These are phyloP conservation scores for Apiospora marii DNA, from an alignment of 2,329 filamentous ascomycete genomes.

Conservation along the genomic window DNA sequence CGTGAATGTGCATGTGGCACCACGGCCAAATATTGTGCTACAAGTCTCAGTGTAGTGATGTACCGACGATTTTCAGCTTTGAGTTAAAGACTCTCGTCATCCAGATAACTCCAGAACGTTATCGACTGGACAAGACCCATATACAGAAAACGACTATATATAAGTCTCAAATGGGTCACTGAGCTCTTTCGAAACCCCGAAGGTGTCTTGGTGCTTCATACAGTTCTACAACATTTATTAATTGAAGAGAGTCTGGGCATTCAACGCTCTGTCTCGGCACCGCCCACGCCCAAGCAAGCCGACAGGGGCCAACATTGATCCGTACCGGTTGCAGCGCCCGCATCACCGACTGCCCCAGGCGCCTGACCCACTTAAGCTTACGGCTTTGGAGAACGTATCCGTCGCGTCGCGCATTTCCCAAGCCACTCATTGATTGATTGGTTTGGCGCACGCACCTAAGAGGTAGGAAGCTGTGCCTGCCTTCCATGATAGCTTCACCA, in stretches of 20 bases:
- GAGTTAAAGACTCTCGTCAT: neutral
- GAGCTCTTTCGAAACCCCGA: neutral
- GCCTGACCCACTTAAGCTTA: neutral
- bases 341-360: neutral
- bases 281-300: neutral
- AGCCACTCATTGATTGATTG: slow-evolving; percentile 10
- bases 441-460: slow-evolving; percentile 3
- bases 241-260: neutral
- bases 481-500: slow-evolving; percentile 19
- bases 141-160: no score
- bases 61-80: neutral
- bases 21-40: neutral
- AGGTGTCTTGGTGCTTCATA: neutral
- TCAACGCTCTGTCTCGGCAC: neutral
- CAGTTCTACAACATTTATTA: neutral
- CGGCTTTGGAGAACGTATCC: neutral
- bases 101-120: neutral
- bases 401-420: slow-evolving; percentile 14
- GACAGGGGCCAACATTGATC: slow-evolving; percentile 16
- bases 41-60: neutral
- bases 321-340: neutral
- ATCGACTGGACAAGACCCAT: no score
- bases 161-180: no score
- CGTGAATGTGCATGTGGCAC: neutral
- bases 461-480: neutral